Conservation (phyloP, 495 filamentous ascomycete species). For the Aspergillus taichungensis region DNA sequence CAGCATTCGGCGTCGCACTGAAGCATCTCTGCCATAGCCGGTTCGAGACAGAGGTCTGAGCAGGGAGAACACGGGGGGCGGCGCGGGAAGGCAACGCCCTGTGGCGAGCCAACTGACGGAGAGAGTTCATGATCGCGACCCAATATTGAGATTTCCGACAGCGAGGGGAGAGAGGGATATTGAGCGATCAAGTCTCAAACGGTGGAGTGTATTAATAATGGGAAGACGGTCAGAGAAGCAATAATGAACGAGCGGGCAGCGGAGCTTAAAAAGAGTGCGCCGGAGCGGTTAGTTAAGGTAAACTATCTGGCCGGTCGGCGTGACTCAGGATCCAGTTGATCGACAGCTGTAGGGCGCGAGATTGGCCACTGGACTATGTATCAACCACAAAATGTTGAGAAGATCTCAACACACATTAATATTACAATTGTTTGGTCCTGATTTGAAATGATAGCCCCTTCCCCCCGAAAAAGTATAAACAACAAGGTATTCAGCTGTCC, state of each 20-base stretch:
- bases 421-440: conserved; percentile 1
- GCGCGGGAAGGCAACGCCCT: conserved; percentile 21
- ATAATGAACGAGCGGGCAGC: conserved; percentile 6
- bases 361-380: not conserved
- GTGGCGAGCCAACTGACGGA: conserved; percentile 34
- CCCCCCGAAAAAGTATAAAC: no score
- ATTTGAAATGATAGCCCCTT: no score
- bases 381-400: conserved; percentile 1
- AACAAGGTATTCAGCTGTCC: no score
- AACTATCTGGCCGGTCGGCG: conserved; percentile 18
- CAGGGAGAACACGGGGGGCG: conserved; percentile 18
- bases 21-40: conserved; percentile 41
- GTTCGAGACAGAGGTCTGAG: conserved; percentile 18
- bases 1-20: conserved; percentile 50
- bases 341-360: conserved; percentile 1
- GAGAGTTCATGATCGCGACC: conserved; percentile 25
- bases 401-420: conserved; percentile 1
- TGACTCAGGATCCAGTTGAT: conserved; percentile 1
- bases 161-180: not conserved
- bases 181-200: not conserved
- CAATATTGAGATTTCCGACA: not conserved
- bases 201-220: conserved; percentile 1
- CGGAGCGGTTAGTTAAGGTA: conserved; percentile 8
- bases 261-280: conserved; percentile 14
- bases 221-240: not conserved